A percentile compares a stretch with the other conserved stretches of the same genome.
These are phyloP conservation scores for Paramecium sonneborni DNA, from an alignment of 73 alveolate genomes.

Conservation along the genomic window DNA sequence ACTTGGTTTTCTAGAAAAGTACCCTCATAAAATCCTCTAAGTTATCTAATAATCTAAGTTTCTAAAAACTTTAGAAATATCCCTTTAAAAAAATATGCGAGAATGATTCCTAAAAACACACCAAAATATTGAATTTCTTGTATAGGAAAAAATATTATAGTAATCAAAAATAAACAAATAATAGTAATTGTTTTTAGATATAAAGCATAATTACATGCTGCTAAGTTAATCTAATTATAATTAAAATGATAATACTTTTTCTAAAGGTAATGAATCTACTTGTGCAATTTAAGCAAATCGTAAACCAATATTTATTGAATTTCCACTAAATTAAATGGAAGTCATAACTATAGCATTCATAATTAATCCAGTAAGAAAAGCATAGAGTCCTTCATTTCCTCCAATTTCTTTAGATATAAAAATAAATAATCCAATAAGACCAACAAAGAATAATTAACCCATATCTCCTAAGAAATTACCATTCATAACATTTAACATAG, in stretches of 20 bases:
- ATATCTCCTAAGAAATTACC: conserved; percentile 6
- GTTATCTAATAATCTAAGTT: not conserved
- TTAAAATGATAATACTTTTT: not conserved
- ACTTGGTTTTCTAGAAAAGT: not conserved
- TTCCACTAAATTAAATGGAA: not conserved
- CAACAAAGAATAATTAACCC: conserved; percentile 2
- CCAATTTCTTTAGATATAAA: not conserved
- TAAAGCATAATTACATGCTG: conserved; percentile 17
- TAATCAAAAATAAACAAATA: not conserved
- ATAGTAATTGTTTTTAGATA: not conserved
- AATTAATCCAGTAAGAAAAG: conserved; percentile 24
- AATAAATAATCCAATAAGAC: not conserved
- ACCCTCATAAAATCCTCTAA: not conserved
- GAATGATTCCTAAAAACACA: not conserved
- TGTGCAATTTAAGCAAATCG: conserved; percentile 6
- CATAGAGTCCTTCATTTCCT: conserved; percentile 43
- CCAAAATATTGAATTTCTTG: not conserved
- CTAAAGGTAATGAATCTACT: not conserved
- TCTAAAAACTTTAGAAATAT: not conserved
- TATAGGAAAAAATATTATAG: conserved; percentile 3
- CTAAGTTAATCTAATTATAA: not conserved
- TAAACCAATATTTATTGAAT: not conserved
- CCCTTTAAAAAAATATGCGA: not conserved
- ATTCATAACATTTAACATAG: conserved; percentile 1
- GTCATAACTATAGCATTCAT: conserved; percentile 41